Percentiles rank a stretch among this genome's conserved stretches.
phyloP scores from a whole-genome alignment of 1,139 yeast genomes.

The Candida pseudoviswanathii region DNA sequence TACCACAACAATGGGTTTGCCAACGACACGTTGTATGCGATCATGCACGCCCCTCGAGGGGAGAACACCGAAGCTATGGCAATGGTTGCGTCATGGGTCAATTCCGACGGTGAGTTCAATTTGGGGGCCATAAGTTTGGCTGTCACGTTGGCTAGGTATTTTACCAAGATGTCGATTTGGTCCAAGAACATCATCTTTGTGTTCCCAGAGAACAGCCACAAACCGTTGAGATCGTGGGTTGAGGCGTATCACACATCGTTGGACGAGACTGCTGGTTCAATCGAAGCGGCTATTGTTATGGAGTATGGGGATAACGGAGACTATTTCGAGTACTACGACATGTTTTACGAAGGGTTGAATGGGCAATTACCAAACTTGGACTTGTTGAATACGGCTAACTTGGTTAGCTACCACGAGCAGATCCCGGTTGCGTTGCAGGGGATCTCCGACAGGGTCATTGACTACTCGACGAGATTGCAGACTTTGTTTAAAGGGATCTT shows the following conservation, averaged over 20 bases:
- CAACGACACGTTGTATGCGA: conserved; percentile 67
- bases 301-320: conserved; percentile 74
- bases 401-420: conserved; percentile 73
- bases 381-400: conserved; percentile 76
- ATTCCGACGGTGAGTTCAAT: conserved; percentile 61
- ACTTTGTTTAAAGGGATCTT: conserved; percentile 67
- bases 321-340: conserved; percentile 71
- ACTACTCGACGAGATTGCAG: conserved; percentile 57
- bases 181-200: conserved; percentile 90
- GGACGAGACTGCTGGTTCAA: conserved; percentile 91
- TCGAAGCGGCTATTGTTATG: conserved; percentile 86
- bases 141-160: conserved; percentile 74
- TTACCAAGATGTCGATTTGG: conserved; percentile 89
- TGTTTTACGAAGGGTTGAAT: conserved; percentile 84
- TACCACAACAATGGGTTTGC: conserved; percentile 35
- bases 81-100: conserved; percentile 82
- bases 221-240: conserved; percentile 84
- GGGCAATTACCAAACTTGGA: conserved; percentile 97
- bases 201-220: conserved; percentile 71
- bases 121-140: conserved; percentile 80
- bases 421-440: conserved; percentile 70
- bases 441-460: conserved; percentile 46
- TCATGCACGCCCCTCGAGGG: conserved; percentile 91
- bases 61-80: conserved; percentile 97
- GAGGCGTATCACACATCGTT: conserved; percentile 88